A percentile compares a stretch with the other conserved stretches of the same genome.
phyloP scores from a whole-genome alignment of 768 basidiomycete genomes.

The Tricholoma furcatifolium region DNA sequence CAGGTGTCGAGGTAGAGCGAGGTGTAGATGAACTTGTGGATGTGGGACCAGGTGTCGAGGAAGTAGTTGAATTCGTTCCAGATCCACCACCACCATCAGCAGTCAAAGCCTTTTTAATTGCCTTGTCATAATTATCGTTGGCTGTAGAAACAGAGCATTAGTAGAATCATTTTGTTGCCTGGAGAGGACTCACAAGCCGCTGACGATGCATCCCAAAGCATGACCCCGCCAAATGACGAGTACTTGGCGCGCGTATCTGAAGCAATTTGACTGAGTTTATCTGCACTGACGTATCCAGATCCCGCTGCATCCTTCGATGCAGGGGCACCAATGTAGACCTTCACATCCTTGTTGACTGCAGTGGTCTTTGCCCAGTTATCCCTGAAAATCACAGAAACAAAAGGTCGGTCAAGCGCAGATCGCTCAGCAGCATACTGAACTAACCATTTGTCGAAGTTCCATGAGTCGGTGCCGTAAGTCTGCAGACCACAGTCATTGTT shows the following conservation, averaged over 20 bases:
- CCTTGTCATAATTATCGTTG: constrained; percentile 40
- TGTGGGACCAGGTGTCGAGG: too few relatives aligned
- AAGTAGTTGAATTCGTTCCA: too few relatives aligned
- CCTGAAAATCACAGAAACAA: constrained; percentile 25
- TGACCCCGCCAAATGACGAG: constrained; percentile 54
- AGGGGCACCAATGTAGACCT: too few relatives aligned
- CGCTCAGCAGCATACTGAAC: background rate
- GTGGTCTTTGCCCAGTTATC: constrained; percentile 56
- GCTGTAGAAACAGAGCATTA: constrained; percentile 13
- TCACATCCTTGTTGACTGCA: constrained; percentile 48
- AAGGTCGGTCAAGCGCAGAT: background rate
- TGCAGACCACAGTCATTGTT: constrained; percentile 29
- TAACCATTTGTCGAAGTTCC: constrained; percentile 48
- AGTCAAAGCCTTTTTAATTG: constrained; percentile 38
- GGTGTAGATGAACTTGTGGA: too few relatives aligned
- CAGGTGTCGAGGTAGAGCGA: too few relatives aligned
- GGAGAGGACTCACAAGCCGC: constrained; percentile 29
- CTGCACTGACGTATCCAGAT: constrained; percentile 46
- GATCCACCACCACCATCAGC: too few relatives aligned
- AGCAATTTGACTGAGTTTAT: constrained; percentile 39
- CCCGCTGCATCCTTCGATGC: constrained; percentile 48
- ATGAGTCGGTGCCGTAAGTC: constrained; percentile 39
- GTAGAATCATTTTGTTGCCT: background rate
- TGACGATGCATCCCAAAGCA: constrained; percentile 42
- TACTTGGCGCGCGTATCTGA: constrained; percentile 39